Evolutionary conservation across 139 green algal species (phyloP), one percentile per base, ranked within the genome.

Genomic region (Spirogloea muscicola): DNA sequence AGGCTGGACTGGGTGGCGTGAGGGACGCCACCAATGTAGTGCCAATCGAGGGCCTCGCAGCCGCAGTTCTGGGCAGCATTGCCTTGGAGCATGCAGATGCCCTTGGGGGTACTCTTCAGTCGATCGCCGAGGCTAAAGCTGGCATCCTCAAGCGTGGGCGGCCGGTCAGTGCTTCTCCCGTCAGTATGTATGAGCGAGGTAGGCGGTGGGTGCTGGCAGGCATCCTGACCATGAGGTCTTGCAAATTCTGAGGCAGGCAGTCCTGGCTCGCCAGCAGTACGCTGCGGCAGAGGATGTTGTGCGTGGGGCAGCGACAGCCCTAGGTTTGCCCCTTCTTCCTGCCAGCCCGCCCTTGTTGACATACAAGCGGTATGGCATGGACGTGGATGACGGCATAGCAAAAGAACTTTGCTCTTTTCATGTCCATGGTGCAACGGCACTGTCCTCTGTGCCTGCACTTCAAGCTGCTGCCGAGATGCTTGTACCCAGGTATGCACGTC

Each of bases 21-120:
- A 27, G 65, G n/a, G 65, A 74, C 42, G 65, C 65, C 29, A 74
- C 65, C 29, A 74, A 74, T 37, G 65, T 74, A 18, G 36, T 46
- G 3, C 65, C 65, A 68, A 7, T 39, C 3, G 59, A 27, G 13
- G 37, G 33, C 31, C 49, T 74, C 29, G 48, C 49, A 43, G 29
- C 33, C 34, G 40, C 65, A 1, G 49, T 74, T 1, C 33, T 74
- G 36, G 64, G 43, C 18, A 7, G 1, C 49, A 27, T 74, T 5
- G 18, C n/a, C 29, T 9, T 74, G 40, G 65, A 74, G 29, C 65
- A 74, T 18, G 65, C 36, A 18, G 65, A 68, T 36, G 65, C 42
- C 2, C 49, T 74, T 3, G 65, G 65, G 33, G 65, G 65, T 16
- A 49, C 65, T 21, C 49, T 74, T 18, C 13, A 74, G 42, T 41